A percentile compares a stretch with the other conserved stretches of the same genome.
Conservation (phyloP, 2,329 filamentous ascomycete species). For the Colletotrichum australisinense region DNA sequence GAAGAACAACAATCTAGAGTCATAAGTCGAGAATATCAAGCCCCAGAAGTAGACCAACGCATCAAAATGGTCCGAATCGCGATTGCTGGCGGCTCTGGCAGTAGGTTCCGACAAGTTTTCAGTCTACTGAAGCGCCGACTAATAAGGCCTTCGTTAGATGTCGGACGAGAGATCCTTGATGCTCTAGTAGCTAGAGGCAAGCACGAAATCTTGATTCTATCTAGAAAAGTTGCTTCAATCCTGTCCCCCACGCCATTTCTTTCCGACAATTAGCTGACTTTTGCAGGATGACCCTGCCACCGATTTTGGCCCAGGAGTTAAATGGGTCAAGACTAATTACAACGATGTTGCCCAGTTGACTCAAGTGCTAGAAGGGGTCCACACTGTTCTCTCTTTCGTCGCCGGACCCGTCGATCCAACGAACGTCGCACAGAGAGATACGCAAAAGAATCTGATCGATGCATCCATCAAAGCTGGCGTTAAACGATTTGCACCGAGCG, state of each 20-base stretch:
- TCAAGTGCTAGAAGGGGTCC: conserved; percentile 53
- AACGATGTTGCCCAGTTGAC: conserved; percentile 49
- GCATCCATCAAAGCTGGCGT: conserved; percentile 70
- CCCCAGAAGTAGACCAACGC: too few relatives aligned
- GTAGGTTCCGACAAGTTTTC: neutral
- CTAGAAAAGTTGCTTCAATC: conserved; percentile 52
- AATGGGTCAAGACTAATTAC: conserved; percentile 58
- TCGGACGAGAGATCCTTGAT: conserved; percentile 65
- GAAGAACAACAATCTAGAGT: neutral
- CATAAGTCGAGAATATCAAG: neutral
- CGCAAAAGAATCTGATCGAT: conserved; percentile 68
- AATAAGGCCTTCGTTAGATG: conserved; percentile 48
- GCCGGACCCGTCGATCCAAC: conserved; percentile 37
- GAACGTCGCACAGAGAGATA: conserved; percentile 55
- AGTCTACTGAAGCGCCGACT: neutral
- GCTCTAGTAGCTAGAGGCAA: conserved; percentile 57
- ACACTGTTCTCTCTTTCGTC: conserved; percentile 66
- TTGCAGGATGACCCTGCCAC: conserved; percentile 38
- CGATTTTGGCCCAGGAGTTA: conserved; percentile 42
- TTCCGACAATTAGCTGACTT: neutral
- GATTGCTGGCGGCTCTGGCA: conserved; percentile 39
- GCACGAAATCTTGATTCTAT: conserved; percentile 65
- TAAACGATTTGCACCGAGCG: conserved; percentile 70
- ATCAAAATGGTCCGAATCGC: conserved; percentile 40
- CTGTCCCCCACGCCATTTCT: neutral